Evolutionary conservation across 768 basidiomycete species (phyloP).

Genomic region (Lactarius pseudohatsudake): DNA sequence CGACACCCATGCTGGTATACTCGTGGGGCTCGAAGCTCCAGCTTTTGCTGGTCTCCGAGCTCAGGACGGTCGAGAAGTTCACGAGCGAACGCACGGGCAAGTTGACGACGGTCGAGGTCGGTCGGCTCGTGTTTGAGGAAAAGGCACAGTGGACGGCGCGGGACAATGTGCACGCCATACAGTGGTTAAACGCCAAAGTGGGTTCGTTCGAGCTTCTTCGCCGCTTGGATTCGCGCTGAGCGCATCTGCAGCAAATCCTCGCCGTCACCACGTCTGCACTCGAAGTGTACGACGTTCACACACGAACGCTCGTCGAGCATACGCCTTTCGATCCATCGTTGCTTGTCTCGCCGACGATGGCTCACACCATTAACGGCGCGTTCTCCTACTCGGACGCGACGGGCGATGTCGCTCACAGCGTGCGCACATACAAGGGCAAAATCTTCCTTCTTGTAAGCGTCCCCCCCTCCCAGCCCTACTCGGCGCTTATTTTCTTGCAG

Average conservation of each 20-base stretch:
- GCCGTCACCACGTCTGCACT: slow-evolving; percentile 57
- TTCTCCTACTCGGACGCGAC: slow-evolving; percentile 50
- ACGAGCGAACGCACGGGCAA: slow-evolving; percentile 61
- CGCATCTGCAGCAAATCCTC: slow-evolving; percentile 59
- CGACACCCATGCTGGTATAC: slow-evolving; percentile 72
- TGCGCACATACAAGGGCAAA: slow-evolving; percentile 85
- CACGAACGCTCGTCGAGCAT: slow-evolving; percentile 59
- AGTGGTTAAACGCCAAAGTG: slow-evolving; percentile 90
- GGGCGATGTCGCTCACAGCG: slow-evolving; percentile 61
- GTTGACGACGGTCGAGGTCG: slow-evolving; percentile 56
- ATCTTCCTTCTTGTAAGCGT: slow-evolving; percentile 81
- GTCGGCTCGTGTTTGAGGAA: slow-evolving; percentile 63
- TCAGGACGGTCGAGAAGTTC: slow-evolving; percentile 48
- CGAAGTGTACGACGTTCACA: slow-evolving; percentile 66
- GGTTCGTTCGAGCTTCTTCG: slow-evolving; percentile 42
- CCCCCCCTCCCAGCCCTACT: neutral
- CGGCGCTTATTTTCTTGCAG: slow-evolving; percentile 39
- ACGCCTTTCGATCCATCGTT: slow-evolving; percentile 56
- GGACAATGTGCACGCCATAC: slow-evolving; percentile 65
- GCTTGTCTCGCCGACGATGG: slow-evolving; percentile 54
- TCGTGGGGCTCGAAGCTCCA: slow-evolving; percentile 76
- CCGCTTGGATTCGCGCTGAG: neutral
- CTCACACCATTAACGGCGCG: slow-evolving; percentile 47
- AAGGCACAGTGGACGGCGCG: slow-evolving; percentile 58
- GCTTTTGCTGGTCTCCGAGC: slow-evolving; percentile 66